Conservation (phyloP, 768 basidiomycete genomes). For the Nidularia pulvinata region DNA sequence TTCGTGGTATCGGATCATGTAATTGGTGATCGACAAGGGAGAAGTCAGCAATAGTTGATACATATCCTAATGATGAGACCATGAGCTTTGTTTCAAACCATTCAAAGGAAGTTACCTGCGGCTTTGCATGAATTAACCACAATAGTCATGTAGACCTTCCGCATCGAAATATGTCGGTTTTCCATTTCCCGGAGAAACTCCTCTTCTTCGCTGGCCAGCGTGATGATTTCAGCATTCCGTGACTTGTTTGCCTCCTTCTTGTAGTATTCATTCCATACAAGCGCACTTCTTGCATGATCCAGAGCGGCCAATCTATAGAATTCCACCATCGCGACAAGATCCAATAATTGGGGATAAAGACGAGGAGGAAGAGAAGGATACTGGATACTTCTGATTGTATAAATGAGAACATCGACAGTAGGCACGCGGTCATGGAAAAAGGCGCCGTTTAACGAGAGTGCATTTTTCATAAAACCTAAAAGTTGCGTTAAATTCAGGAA, state of each 20-base stretch:
- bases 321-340: conserved; percentile 32
- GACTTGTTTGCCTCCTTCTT: conserved; percentile 7
- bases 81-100: background rate
- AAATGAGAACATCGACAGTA: conserved; percentile 25
- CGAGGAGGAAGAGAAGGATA: conserved; percentile 14
- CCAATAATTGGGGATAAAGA: conserved; percentile 28
- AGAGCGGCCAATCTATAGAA: conserved; percentile 26
- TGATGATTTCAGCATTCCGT: background rate
- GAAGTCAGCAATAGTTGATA: conserved; percentile 24
- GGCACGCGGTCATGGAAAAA: conserved; percentile 8
- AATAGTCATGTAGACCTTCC: conserved; percentile 29
- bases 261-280: conserved; percentile 24
- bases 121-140: conserved; percentile 20
- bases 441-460: conserved; percentile 1
- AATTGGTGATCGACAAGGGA: conserved; percentile 23
- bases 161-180: conserved; percentile 6
- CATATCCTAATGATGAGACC: conserved; percentile 22
- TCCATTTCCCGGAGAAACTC: background rate
- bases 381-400: conserved; percentile 27
- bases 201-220: conserved; percentile 2
- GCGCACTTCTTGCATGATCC: conserved; percentile 18
- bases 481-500: too few species aligned
- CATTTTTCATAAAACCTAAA: background rate
- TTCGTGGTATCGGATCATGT: conserved; percentile 36
- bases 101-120: conserved; percentile 14